phyloP scores from a whole-genome alignment of 306 rosid genomes.

The Dalbergia oliveri region DNA sequence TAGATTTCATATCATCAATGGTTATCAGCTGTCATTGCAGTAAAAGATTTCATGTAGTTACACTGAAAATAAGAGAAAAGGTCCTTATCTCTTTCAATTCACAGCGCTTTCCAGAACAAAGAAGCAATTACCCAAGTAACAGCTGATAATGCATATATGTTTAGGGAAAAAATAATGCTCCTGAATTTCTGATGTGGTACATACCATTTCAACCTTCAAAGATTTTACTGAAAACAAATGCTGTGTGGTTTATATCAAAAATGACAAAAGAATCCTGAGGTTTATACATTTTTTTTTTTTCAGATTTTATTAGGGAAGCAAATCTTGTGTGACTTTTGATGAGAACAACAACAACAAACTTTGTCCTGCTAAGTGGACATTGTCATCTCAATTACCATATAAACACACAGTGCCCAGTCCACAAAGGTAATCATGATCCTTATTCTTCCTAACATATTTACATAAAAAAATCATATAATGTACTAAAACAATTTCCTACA shows the following conservation, averaged over 20 bases:
- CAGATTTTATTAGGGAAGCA: not conserved
- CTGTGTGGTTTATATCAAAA: constrained; percentile 27
- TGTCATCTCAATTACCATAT: constrained; percentile 11
- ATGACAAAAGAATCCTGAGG: constrained; percentile 18
- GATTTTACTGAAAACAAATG: not conserved
- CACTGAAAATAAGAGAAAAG: constrained; percentile 7
- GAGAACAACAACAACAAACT: too few relatives aligned
- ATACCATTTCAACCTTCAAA: constrained; percentile 21
- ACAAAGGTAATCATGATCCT: not conserved
- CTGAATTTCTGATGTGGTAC: constrained; percentile 2
- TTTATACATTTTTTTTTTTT: constrained; percentile 19
- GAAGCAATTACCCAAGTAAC: constrained; percentile 7
- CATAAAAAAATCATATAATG: constrained; percentile 1
- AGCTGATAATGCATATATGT: constrained; percentile 21
- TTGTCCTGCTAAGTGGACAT: not conserved
- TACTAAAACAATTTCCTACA: not conserved
- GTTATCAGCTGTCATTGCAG: constrained; percentile 10
- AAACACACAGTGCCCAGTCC: not conserved
- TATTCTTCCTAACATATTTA: constrained; percentile 3
- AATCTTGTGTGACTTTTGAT: not conserved
- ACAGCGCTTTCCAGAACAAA: constrained; percentile 6
- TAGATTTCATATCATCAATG: constrained; percentile 11
- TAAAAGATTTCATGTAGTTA: constrained; percentile 20
- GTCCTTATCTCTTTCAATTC: constrained; percentile 18
- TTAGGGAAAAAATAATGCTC: constrained; percentile 15